phyloP scores from a whole-genome alignment of 768 basidiomycete genomes.

The Xanthoconium stramineum region DNA sequence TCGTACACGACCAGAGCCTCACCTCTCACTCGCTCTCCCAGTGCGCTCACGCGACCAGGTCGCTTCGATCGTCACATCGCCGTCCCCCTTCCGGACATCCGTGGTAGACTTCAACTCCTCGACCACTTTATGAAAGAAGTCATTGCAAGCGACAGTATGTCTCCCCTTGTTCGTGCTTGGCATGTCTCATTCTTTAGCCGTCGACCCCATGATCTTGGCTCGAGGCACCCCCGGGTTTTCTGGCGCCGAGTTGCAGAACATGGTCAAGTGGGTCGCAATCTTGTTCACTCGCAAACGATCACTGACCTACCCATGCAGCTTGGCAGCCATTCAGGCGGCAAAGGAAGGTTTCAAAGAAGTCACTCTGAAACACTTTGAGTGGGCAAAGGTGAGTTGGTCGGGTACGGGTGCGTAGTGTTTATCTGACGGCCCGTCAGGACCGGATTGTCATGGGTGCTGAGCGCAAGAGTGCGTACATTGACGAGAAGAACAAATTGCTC shows the following conservation, averaged over 20 bases:
- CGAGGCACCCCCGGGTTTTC: conserved; percentile 95
- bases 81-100: conserved; percentile 92
- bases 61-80: conserved; percentile 93
- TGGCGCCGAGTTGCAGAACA: conserved; percentile 94
- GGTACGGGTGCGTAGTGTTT: background rate
- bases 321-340: conserved; percentile 94
- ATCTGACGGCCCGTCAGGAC: conserved; percentile 47
- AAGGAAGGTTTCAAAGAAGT: conserved; percentile 78
- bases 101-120: conserved; percentile 90
- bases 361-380: conserved; percentile 83
- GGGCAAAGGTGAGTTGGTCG: conserved; percentile 76
- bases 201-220: conserved; percentile 85
- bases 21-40: conserved; percentile 30
- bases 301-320: conserved; percentile 35
- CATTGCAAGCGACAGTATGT: conserved; percentile 52
- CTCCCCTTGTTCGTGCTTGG: background rate
- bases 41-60: conserved; percentile 93
- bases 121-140: conserved; percentile 88
- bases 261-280: conserved; percentile 76
- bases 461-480: conserved; percentile 84
- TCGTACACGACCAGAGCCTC: conserved; percentile 3
- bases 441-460: conserved; percentile 97
- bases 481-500: conserved; percentile 78
- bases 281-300: background rate
- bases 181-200: conserved; percentile 41